Percentiles rank a stretch among this genome's conserved stretches.
Conservation (phyloP, 495 filamentous ascomycete genomes). For the Aspergillus nidulans region DNA sequence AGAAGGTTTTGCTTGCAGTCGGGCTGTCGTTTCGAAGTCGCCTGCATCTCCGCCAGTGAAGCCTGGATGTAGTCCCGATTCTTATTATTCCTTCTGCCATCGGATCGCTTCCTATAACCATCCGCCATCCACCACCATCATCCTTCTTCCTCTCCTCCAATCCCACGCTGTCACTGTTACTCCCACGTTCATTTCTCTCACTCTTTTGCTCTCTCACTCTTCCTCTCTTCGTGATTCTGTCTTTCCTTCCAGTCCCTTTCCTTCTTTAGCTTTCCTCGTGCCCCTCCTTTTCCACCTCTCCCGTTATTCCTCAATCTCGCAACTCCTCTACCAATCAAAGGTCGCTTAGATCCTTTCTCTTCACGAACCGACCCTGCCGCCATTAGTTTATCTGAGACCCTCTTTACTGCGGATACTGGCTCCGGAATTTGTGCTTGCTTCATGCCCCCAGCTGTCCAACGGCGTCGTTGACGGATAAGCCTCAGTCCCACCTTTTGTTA, state of each 20-base stretch:
- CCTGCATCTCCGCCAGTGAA: slow-evolving; percentile 12
- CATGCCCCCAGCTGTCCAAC: slow-evolving; percentile 14
- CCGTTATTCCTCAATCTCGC: slow-evolving; percentile 4
- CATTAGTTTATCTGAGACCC: slow-evolving; percentile 1
- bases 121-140: background rate
- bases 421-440: slow-evolving; percentile 12
- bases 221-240: too few species aligned
- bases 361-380: background rate
- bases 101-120: slow-evolving; percentile 7
- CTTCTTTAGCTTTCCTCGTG: background rate
- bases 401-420: background rate
- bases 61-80: slow-evolving; percentile 12
- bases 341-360: background rate
- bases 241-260: background rate
- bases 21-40: slow-evolving; percentile 9
- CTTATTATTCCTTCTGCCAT: slow-evolving; percentile 13
- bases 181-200: background rate
- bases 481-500: slow-evolving; percentile 10
- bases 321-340: background rate
- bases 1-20: slow-evolving; percentile 3
- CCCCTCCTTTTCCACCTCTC: slow-evolving; percentile 19
- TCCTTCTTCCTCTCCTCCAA: background rate
- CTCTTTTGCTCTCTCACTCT: background rate
- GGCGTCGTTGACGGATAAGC: slow-evolving; percentile 3
- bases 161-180: background rate